Percentiles rank a stretch among this genome's conserved stretches.
These are phyloP conservation scores for Camellia sinensis DNA, from an alignment of 148 eudicot species.

Conservation along the genomic window DNA sequence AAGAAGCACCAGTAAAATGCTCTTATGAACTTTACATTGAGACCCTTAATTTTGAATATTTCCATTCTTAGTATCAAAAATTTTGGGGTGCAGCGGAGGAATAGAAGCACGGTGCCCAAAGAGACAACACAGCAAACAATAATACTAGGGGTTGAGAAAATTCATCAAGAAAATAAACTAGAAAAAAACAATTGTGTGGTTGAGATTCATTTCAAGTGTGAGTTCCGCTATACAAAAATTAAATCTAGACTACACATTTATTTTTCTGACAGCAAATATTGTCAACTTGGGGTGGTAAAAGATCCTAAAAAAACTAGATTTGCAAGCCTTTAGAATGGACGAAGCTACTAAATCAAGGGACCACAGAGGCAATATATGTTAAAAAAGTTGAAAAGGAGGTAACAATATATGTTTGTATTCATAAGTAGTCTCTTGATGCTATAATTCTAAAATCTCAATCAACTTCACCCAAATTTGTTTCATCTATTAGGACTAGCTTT, in stretches of 20 bases:
- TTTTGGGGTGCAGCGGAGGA: too few relatives aligned
- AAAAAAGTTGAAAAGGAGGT: background rate
- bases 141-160: too few relatives aligned
- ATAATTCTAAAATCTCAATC: background rate
- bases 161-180: too few relatives aligned
- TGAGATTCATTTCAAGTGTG: too few relatives aligned
- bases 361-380: constrained; percentile 2
- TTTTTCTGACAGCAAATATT: background rate
- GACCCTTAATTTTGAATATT: background rate
- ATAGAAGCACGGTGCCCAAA: background rate
- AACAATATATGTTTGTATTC: constrained; percentile 2
- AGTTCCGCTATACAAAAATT: too few relatives aligned
- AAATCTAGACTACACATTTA: too few relatives aligned
- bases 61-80: too few relatives aligned
- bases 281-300: background rate
- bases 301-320: background rate
- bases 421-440: background rate
- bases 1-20: background rate
- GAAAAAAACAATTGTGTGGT: too few relatives aligned
- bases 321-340: background rate
- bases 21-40: background rate
- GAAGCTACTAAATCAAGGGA: background rate
- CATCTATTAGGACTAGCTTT: constrained; percentile 3
- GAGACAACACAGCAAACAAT: too few relatives aligned
- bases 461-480: constrained; percentile 8